A percentile compares a stretch with the other conserved stretches of the same genome.
Conservation (phyloP, 768 basidiomycete genomes). For the Myochromella boudieri region DNA sequence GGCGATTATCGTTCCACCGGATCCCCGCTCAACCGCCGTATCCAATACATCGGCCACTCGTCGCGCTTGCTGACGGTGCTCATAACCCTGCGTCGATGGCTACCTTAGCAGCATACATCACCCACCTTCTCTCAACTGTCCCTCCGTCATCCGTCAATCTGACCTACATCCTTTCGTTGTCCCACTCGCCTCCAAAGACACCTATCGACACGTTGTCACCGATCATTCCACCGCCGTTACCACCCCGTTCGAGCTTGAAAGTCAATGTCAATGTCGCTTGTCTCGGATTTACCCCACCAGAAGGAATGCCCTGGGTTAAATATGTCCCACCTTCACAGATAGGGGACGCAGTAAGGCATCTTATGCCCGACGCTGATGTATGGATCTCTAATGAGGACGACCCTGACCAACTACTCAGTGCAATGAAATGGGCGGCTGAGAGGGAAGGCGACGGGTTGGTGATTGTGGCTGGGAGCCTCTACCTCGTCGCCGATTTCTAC, state of each 20-base stretch:
- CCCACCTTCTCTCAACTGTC: conserved; percentile 28
- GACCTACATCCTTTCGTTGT: conserved; percentile 80
- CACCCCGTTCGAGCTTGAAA: conserved; percentile 21
- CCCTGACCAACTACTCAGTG: conserved; percentile 25
- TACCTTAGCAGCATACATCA: conserved; percentile 66
- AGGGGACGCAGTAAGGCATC: conserved; percentile 37
- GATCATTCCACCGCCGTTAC: conserved; percentile 48
- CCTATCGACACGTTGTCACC: conserved; percentile 70
- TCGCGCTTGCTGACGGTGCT: conserved; percentile 87
- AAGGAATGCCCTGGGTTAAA: conserved; percentile 94
- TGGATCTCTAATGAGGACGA: conserved; percentile 37
- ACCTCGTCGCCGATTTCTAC: conserved; percentile 93
- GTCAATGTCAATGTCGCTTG: conserved; percentile 51
- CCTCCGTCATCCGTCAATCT: conserved; percentile 34
- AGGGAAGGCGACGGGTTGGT: conserved; percentile 49
- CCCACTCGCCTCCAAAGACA: conserved; percentile 84
- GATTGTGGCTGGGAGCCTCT: conserved; percentile 88
- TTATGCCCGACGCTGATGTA: conserved; percentile 46
- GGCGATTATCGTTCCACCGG: conserved; percentile 73
- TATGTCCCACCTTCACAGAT: conserved; percentile 56
- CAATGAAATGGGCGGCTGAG: conserved; percentile 51
- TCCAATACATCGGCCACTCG: conserved; percentile 15
- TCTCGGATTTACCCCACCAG: conserved; percentile 69
- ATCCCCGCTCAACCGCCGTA: conserved; percentile 22
- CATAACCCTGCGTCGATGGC: conserved; percentile 83